These are phyloP conservation scores for Vigna hirtella DNA, from an alignment of 306 rosid species.

Conservation along the genomic window DNA sequence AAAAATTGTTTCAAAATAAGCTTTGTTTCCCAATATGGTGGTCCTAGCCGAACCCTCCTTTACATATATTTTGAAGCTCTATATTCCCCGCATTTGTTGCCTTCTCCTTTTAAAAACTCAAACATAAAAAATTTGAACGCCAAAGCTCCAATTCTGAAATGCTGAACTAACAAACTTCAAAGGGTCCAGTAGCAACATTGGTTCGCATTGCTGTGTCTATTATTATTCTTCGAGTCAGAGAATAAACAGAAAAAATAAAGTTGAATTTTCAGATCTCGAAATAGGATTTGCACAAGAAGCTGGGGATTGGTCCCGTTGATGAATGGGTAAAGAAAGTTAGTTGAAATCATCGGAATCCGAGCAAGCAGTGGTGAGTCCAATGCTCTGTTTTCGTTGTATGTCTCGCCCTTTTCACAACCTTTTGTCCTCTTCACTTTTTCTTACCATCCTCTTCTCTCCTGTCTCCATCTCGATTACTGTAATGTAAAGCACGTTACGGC, in stretches of 20 bases:
- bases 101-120: neutral
- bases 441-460: neutral
- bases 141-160: neutral
- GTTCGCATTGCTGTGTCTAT: neutral
- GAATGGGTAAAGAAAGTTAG: constrained; percentile 47
- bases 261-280: neutral
- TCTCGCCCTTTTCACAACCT: constrained; percentile 49
- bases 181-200: no score
- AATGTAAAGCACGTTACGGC: neutral
- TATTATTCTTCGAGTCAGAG: neutral
- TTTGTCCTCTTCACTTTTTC: constrained; percentile 43
- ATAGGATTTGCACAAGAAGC: neutral
- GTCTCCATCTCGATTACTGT: constrained; percentile 14
- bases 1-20: no score
- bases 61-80: neutral
- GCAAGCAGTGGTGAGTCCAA: constrained; percentile 51
- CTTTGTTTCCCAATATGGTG: neutral
- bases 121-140: constrained; percentile 2
- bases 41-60: neutral
- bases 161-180: no score
- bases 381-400: constrained; percentile 45
- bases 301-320: constrained; percentile 32
- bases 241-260: neutral
- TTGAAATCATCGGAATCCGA: constrained; percentile 37
- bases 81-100: neutral